A percentile compares a stretch with the other conserved stretches of the same genome.
Conservation (phyloP, 371 early-diverging fungal genomes). For the Mortierella sp. region DNA sequence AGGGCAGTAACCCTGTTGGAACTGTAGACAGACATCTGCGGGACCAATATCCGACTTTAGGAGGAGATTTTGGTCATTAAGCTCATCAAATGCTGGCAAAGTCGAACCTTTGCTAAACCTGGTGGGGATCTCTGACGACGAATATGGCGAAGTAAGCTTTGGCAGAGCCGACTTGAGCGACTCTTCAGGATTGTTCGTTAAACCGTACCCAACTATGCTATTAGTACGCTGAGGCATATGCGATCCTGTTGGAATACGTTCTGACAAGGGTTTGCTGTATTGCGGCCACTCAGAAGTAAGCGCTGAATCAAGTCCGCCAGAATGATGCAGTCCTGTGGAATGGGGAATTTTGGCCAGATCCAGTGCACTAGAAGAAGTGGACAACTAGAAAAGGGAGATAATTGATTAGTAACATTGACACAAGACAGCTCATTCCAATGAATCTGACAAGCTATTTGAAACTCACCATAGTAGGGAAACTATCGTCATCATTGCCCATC, state of each 20-base stretch:
- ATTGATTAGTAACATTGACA: no score
- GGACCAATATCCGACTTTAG: slow-evolving; percentile 22
- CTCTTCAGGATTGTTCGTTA: slow-evolving; percentile 24
- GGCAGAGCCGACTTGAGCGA: slow-evolving; percentile 37
- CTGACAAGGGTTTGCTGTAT: slow-evolving; percentile 33
- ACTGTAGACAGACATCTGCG: slow-evolving; percentile 62
- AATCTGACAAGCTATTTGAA: background rate
- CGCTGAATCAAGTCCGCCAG: slow-evolving; percentile 57
- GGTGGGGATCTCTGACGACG: slow-evolving; percentile 45
- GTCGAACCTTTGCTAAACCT: slow-evolving; percentile 33
- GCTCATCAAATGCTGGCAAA: slow-evolving; percentile 34
- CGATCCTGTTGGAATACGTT: slow-evolving; percentile 15
- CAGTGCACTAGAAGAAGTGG: slow-evolving; percentile 59
- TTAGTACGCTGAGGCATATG: slow-evolving; percentile 21
- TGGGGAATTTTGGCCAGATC: slow-evolving; percentile 62
- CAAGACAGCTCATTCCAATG: no score
- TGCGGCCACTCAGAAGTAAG: slow-evolving; percentile 66
- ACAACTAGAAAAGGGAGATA: background rate
- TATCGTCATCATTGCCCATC: slow-evolving; percentile 57
- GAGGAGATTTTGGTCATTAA: no score
- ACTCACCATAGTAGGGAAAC: slow-evolving; percentile 53
- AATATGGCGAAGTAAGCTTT: slow-evolving; percentile 42
- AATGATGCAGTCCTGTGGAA: slow-evolving; percentile 49
- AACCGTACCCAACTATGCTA: slow-evolving; percentile 27
- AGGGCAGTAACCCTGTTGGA: slow-evolving; percentile 71